Conservation (phyloP, 2,329 filamentous ascomycete genomes). For the Coniochaeta sp. region DNA sequence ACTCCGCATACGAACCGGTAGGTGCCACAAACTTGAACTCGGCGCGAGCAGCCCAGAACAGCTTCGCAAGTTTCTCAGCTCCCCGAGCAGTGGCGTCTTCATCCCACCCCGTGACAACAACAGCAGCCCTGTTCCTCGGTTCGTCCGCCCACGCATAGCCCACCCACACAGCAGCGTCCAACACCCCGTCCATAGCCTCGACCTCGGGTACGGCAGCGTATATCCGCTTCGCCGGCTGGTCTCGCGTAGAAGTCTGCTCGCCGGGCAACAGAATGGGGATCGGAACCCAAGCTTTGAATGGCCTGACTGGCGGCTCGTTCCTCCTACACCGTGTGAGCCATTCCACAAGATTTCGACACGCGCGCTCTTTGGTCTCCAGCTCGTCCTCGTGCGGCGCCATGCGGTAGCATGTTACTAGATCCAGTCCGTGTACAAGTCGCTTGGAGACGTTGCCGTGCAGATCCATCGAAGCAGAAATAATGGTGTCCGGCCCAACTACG, state of each 20-base stretch:
- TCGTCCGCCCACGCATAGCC: conserved; percentile 51
- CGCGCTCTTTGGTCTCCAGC: conserved; percentile 41
- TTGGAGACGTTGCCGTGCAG: conserved; percentile 47
- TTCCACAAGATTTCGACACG: conserved; percentile 39
- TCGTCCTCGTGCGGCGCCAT: conserved; percentile 45
- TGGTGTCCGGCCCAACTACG: conserved; percentile 35
- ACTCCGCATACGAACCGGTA: conserved; percentile 37
- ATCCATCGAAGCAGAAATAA: conserved; percentile 49
- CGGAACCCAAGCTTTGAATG: conserved; percentile 45
- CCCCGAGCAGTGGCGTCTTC: conserved; percentile 25
- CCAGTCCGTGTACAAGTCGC: conserved; percentile 38
- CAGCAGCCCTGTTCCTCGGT: conserved; percentile 40
- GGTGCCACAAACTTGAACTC: conserved; percentile 46
- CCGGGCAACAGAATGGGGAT: conserved; percentile 44
- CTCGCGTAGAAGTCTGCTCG: conserved; percentile 47
- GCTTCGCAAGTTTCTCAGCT: conserved; percentile 35
- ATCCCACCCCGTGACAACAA: conserved; percentile 46
- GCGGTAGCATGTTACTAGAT: conserved; percentile 46
- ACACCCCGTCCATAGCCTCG: conserved; percentile 30
- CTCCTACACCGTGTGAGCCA: conserved; percentile 20
- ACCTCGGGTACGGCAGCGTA: conserved; percentile 39
- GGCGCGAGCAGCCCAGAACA: conserved; percentile 39
- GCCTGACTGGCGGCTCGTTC: conserved; percentile 20
- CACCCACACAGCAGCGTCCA: conserved; percentile 48
- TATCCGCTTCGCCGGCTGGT: conserved; percentile 42